Base-by-base conservation (phyloP, 2,329 filamentous ascomycete species). In the Trichoderma atrobrunneum region DNA sequence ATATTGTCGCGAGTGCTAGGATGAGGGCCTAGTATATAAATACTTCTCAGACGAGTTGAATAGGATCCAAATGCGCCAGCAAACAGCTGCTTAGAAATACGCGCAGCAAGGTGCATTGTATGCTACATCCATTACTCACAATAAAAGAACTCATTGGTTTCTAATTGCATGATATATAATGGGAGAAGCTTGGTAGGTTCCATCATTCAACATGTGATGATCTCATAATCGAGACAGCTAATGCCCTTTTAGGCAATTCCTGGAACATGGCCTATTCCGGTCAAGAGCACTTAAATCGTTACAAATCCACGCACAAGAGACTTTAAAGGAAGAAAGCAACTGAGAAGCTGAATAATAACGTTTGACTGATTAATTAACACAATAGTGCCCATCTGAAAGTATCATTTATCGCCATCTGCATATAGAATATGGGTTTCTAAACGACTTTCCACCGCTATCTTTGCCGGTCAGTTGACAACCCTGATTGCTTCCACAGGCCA, bases 191-290 rank as follows among this genome's bases (percentile, higher is more conserved):
- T 24, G 10, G 30, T 30, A 5, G 11, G 43, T 21, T 66, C 63
- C 48, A 56, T 56, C 5, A 26, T 18, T 36, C 21, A 36, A 66
- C 28, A 36, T 56, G 43, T 48, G 21, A 56, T 66, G 48, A 56
- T 56, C 63, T 66, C 48, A 66, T 66, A 32, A 65, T 34, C 11
- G 43, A 21, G 30, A 56, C 43, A 36, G 43, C 63, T 66, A 36
- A 32, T 56, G 63, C 43, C 8, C 21, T 12, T 66, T 66, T 16
- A 56, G 63, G 63, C n/a, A 66, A 66, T 56, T 56, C n/a, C 0
- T 56, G 12, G n/a, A 8, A 10, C n/a, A 66, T 5, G 34, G 34
- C 30, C 21, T 18, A 18, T 34, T 24, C 6, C 0, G 12, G 63
- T 26, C 30, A 54, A 56, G 30, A 28, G 21, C 43, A 48, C 1